A percentile compares a stretch with the other conserved stretches of the same genome.
phyloP scores from a whole-genome alignment of 306 rosid species.

The Coriaria nepalensis region DNA sequence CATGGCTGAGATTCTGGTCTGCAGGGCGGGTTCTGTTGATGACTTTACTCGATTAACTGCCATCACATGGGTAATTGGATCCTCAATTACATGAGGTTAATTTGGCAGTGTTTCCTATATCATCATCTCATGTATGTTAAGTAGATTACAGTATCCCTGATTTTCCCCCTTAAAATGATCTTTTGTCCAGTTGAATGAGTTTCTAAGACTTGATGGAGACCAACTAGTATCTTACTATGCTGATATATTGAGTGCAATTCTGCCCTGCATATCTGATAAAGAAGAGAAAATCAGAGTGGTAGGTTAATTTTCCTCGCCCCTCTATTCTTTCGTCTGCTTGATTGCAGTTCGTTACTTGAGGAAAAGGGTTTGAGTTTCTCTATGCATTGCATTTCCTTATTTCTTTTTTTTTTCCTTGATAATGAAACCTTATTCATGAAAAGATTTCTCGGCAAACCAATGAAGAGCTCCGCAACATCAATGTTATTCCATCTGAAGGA shows the following conservation, averaged over 20 bases:
- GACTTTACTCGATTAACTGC: constrained; percentile 96
- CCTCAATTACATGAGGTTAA: constrained; percentile 2
- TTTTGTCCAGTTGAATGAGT: constrained; percentile 67
- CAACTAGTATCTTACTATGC: constrained; percentile 97
- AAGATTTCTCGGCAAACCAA: constrained; percentile 98
- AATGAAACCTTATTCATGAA: constrained; percentile 1
- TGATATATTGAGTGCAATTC: constrained; percentile 87
- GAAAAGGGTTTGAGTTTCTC: too few relatives aligned
- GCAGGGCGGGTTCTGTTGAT: constrained; percentile 78
- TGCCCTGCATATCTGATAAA: constrained; percentile 98
- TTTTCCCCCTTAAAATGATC: neutral
- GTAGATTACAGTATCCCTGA: too few relatives aligned
- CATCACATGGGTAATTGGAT: constrained; percentile 73
- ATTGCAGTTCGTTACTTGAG: too few relatives aligned
- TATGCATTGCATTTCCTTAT: neutral
- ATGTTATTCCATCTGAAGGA: constrained; percentile 75
- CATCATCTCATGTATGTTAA: too few relatives aligned
- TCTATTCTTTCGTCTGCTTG: neutral
- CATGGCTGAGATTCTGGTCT: constrained; percentile 96
- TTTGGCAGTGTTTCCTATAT: neutral
- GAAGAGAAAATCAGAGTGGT: constrained; percentile 99
- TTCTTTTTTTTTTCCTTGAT: neutral
- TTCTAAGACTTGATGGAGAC: constrained; percentile 97
- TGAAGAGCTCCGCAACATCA: constrained; percentile 78
- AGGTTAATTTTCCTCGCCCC: constrained; percentile 19